Evolutionary conservation across 352 stramenopile genomes (phyloP), one percentile per base, ranked within the genome.

Genomic region (Globisporangium megalacanthum): DNA sequence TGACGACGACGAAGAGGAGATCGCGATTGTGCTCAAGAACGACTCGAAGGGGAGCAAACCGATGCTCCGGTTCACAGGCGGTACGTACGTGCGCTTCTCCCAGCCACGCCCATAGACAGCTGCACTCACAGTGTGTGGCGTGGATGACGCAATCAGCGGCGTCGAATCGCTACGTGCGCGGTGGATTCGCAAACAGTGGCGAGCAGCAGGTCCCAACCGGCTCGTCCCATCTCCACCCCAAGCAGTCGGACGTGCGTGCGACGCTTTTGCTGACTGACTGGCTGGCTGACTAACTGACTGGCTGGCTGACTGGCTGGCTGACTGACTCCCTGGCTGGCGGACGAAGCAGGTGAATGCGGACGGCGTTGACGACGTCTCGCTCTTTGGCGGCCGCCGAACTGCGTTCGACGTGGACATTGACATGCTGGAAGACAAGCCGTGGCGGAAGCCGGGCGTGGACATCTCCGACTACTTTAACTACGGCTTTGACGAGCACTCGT

Each of bases 381-480:
- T 88, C 47, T 89, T 92, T 60, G 83, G 85, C n/a, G 85, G 81
- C 20, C 79, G 85, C 35, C 81, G 85, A 47, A 97, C 86, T 9
- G 89, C 89, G 2, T 97, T 97, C 54, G 89, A 97, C 56, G 84
- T 97, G 46, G 87, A 96, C 59, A 96, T 97, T 49, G 89, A 97
- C 57, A 81, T 90, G 59, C 69, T 97, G 19, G 89, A 97, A 49
- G 89, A 97, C 62, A 83, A 94, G 56, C 90, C 89, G 11, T 97
- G 90, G 90, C 80, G 90, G 9, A 93, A 95, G 57, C 88, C 86
- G 1, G 88, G 89, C 29, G 84, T 96, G 25, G 90, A 97, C 72
- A 95, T 97, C 58, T 94, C 84, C 17, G 89, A 97, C 71, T 97
- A 96, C 64, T 97, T 97, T 57, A 97, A 97, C 70, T 97, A 97